These are phyloP conservation scores for Backusella westeae DNA, from an alignment of 192 early-diverging fungal species.

Conservation along the genomic window DNA sequence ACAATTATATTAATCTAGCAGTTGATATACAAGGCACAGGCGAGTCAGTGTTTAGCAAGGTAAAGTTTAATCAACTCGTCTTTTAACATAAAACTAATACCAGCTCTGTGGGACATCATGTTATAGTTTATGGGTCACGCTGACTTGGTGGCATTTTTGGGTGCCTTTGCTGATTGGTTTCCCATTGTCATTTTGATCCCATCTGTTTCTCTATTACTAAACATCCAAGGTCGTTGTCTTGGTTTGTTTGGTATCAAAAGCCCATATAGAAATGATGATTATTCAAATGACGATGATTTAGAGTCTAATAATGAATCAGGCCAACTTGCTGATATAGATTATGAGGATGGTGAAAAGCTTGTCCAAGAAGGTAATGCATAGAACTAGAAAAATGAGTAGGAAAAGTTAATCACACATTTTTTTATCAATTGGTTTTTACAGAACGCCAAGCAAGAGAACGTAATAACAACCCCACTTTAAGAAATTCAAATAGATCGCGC, in stretches of 20 bases:
- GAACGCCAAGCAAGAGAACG: conserved; percentile 5
- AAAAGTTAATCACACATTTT: not conserved
- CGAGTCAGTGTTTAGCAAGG: conserved; percentile 47
- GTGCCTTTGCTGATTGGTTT: conserved; percentile 85
- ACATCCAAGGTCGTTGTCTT: conserved; percentile 81
- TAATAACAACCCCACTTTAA: not conserved
- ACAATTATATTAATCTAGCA: conserved; percentile 88
- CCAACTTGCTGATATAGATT: conserved; percentile 20
- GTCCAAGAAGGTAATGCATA: conserved; percentile 27
- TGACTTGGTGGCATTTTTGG: conserved; percentile 88
- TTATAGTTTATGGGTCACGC: conserved; percentile 73
- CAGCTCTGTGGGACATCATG: not conserved
- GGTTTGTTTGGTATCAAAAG: conserved; percentile 54
- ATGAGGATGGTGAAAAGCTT: conserved; percentile 31
- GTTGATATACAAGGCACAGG: conserved; percentile 36
- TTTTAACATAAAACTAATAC: not conserved
- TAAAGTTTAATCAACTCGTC: conserved; percentile 6
- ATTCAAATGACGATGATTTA: conserved; percentile 32
- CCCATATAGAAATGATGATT: conserved; percentile 35
- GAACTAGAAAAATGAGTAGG: not conserved
- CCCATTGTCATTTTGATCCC: conserved; percentile 85
- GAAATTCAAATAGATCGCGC: not conserved
- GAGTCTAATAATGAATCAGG: conserved; percentile 11
- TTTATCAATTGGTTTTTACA: not conserved
- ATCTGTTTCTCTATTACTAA: conserved; percentile 70